Conservation (phyloP, 2,329 filamentous ascomycete genomes). For the Rutstroemia sydowiana region DNA sequence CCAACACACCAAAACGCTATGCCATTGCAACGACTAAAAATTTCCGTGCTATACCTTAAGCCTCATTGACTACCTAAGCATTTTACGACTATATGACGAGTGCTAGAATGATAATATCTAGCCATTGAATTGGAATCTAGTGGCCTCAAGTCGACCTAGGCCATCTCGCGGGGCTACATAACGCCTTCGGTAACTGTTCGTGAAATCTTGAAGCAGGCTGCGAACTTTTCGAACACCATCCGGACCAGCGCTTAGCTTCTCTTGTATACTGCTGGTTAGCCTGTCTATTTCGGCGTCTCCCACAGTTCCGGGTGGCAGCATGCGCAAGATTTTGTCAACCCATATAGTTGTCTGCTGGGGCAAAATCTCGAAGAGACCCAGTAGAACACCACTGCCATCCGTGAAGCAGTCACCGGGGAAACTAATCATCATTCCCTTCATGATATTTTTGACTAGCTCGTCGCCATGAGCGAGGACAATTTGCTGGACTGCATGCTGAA, state of each 20-base stretch:
- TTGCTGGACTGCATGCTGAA: slow-evolving; percentile 65
- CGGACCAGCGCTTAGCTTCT: slow-evolving; percentile 61
- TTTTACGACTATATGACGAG: background rate
- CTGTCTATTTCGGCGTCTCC: slow-evolving; percentile 73
- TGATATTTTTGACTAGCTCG: slow-evolving; percentile 73
- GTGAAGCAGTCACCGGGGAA: slow-evolving; percentile 95
- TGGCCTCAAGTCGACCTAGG: slow-evolving; percentile 77
- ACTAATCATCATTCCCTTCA: slow-evolving; percentile 99
- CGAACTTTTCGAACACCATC: slow-evolving; percentile 68
- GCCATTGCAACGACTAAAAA: slow-evolving; percentile 7
- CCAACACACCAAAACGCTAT: slow-evolving; percentile 6
- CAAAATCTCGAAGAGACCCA: slow-evolving; percentile 81
- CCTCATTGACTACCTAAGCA: background rate
- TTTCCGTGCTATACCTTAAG: background rate
- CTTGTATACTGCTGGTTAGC: slow-evolving; percentile 71
- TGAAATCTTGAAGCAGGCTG: slow-evolving; percentile 88
- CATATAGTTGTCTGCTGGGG: slow-evolving; percentile 72
- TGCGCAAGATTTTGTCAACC: slow-evolving; percentile 75
- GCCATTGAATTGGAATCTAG: slow-evolving; percentile 68
- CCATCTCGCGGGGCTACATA: slow-evolving; percentile 95
- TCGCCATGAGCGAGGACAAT: slow-evolving; percentile 67
- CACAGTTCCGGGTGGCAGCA: slow-evolving; percentile 77
- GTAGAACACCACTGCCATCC: slow-evolving; percentile 86
- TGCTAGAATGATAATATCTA: slow-evolving; percentile 10
- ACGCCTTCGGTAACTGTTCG: slow-evolving; percentile 83